These are phyloP conservation scores for Plenodomus biglobosus DNA, from an alignment of 2,329 filamentous ascomycete species.

Conservation along the genomic window DNA sequence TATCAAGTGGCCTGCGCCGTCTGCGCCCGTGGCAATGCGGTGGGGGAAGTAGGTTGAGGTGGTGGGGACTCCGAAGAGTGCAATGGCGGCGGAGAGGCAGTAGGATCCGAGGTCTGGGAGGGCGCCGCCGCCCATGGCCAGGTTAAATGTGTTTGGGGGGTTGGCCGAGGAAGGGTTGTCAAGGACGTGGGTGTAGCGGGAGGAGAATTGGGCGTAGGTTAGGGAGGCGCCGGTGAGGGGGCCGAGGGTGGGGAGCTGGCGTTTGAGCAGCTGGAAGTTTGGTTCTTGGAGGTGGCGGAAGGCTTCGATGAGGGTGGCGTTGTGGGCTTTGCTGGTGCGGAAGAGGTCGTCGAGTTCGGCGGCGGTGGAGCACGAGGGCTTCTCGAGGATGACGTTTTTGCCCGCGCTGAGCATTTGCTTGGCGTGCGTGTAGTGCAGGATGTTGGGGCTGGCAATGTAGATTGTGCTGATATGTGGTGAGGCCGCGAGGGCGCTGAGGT, in stretches of 20 bases:
- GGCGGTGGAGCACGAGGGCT: slow-evolving; percentile 50
- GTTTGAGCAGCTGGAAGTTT: slow-evolving; percentile 51
- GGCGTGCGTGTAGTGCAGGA: slow-evolving; percentile 51
- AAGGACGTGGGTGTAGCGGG: slow-evolving; percentile 52
- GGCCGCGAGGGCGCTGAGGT: slow-evolving; percentile 43
- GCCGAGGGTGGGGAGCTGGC: slow-evolving; percentile 44
- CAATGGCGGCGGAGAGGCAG: slow-evolving; percentile 51
- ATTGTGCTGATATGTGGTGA: slow-evolving; percentile 46
- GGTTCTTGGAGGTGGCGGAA: slow-evolving; percentile 54
- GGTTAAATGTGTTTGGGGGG: slow-evolving; percentile 53
- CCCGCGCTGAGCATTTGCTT: slow-evolving; percentile 47
- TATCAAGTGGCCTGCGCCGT: slow-evolving; percentile 50
- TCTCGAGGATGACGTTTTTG: slow-evolving; percentile 56
- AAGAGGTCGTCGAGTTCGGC: slow-evolving; percentile 50
- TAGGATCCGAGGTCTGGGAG: slow-evolving; percentile 55
- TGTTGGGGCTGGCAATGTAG: slow-evolving; percentile 55
- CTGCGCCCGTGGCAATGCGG: slow-evolving; percentile 49
- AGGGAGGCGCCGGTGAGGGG: slow-evolving; percentile 50
- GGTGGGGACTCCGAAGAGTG: slow-evolving; percentile 51
- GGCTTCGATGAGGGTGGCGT: slow-evolving; percentile 52
- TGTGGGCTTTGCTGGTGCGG: slow-evolving; percentile 43
- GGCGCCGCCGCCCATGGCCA: slow-evolving; percentile 51
- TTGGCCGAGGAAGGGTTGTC: no score
- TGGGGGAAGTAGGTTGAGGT: slow-evolving; percentile 47
- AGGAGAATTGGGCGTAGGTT: slow-evolving; percentile 50